phyloP scores from a whole-genome alignment of 495 filamentous ascomycete genomes.

The Penicillium lividum region DNA sequence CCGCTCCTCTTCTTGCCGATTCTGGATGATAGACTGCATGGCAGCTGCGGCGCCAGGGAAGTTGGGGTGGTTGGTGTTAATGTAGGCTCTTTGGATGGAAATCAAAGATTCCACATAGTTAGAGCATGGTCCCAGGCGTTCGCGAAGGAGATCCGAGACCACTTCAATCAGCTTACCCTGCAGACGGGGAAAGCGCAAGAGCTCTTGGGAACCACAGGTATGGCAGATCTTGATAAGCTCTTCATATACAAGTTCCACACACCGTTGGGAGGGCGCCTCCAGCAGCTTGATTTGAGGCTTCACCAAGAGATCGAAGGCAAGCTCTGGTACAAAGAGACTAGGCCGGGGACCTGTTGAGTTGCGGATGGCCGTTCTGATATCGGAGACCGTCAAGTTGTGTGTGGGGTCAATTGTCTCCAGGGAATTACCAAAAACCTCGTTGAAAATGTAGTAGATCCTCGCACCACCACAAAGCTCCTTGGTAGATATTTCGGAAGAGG shows the following conservation, averaged over 20 bases:
- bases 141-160: slow-evolving; percentile 92
- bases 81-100: slow-evolving; percentile 95
- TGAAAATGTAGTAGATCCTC: slow-evolving; percentile 99
- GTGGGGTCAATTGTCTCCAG: slow-evolving; percentile 95
- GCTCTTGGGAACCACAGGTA: slow-evolving; percentile 93
- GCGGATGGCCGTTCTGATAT: slow-evolving; percentile 96
- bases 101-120: slow-evolving; percentile 94
- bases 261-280: slow-evolving; percentile 92
- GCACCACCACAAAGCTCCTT: slow-evolving; percentile 97
- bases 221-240: slow-evolving; percentile 99
- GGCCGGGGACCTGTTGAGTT: slow-evolving; percentile 97
- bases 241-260: slow-evolving; percentile 97
- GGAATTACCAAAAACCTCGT: slow-evolving; percentile 97
- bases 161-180: slow-evolving; percentile 98
- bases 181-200: slow-evolving; percentile 86
- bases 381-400: slow-evolving; percentile 88
- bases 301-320: slow-evolving; percentile 95
- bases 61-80: slow-evolving; percentile 99
- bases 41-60: slow-evolving; percentile 97
- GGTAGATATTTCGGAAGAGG: slow-evolving; percentile 96
- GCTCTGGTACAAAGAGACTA: slow-evolving; percentile 93
- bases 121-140: slow-evolving; percentile 85
- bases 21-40: slow-evolving; percentile 93
- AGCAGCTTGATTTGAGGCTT: slow-evolving; percentile 98
- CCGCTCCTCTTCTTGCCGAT: slow-evolving; percentile 89